phyloP scores from a whole-genome alignment of 2,329 filamentous ascomycete species.

The Paecilomyces variotii region DNA sequence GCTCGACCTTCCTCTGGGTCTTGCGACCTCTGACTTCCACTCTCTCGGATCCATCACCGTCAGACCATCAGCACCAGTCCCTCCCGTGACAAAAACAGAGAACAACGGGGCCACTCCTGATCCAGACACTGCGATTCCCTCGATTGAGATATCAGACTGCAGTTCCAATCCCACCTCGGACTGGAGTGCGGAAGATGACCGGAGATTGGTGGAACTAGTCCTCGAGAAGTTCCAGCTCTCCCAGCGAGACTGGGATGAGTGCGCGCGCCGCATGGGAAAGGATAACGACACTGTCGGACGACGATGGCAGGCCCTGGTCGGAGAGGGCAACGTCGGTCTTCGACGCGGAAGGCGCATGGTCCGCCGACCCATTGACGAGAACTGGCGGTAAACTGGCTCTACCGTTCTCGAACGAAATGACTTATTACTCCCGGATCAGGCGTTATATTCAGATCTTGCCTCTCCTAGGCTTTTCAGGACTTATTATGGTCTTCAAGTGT shows the following conservation, averaged over 20 bases:
- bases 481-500: background rate
- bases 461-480: background rate
- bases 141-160: constrained; percentile 23
- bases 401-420: background rate
- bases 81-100: constrained; percentile 8
- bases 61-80: background rate
- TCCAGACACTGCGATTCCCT: constrained; percentile 28
- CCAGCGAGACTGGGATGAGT: constrained; percentile 38
- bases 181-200: constrained; percentile 37
- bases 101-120: constrained; percentile 3
- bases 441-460: background rate
- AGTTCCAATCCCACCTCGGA: constrained; percentile 7
- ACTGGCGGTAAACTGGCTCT: constrained; percentile 13
- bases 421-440: background rate
- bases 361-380: constrained; percentile 18
- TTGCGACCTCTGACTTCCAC: constrained; percentile 37
- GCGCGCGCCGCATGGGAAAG: constrained; percentile 34
- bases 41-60: constrained; percentile 18
- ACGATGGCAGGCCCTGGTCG: constrained; percentile 36
- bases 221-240: constrained; percentile 38
- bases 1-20: constrained; percentile 36
- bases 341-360: constrained; percentile 23
- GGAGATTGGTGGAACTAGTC: constrained; percentile 34
- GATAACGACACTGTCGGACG: constrained; percentile 33
- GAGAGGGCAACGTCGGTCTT: constrained; percentile 36